Base-by-base conservation (phyloP, 2,329 filamentous ascomycete species). In the Ciborinia camelliae region DNA sequence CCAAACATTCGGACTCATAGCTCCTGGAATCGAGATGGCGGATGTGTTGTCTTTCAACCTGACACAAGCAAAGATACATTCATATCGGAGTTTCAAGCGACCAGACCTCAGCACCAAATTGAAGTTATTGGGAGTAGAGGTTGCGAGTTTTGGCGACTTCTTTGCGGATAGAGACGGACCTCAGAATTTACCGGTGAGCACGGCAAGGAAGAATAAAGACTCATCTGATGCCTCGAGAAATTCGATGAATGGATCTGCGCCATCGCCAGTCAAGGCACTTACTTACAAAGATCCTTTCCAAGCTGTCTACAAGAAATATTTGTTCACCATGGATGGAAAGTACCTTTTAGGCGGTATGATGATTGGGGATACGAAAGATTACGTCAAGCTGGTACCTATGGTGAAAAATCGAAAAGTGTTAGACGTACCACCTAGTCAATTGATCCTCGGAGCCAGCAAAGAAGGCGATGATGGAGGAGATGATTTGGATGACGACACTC, bases 331-430 rank as follows among this genome's bases (percentile, higher is more conserved):
- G 73, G 93, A 97, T 73, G 92, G 92, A 32, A 96, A 96, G 75
- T 94, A 94, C 72, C 80, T 97, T 1, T 84, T 97, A 0, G 92
- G 92, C n/a, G 93, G 92, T 4, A 97, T 97, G 91, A 96, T 97
- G 91, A 95, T 97, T 67, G 93, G 92, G 47, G 92, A 97, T 73
- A 96, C 91, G 0, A 89, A 85, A 68, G 92, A 97, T 78, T 97
- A 96, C 73, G 85, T 96, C 78, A 96, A 94, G 76, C 79, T 97
- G 28, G 90, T 96, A 0, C 90, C 91, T 1, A 87, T 96, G 81
- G 91, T 95, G 63, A 96, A 93, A 79, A 88, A 85, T 69, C 90
- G 92, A 74, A 96, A 93, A 75, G 81, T 82, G 67, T 82, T 97
- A 1, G 90, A 96, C 18, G 80, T 91, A 0, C 86, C 91, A 0